These are phyloP conservation scores for Populus tremula DNA, from an alignment of 345 rosid species.

Conservation along the genomic window DNA sequence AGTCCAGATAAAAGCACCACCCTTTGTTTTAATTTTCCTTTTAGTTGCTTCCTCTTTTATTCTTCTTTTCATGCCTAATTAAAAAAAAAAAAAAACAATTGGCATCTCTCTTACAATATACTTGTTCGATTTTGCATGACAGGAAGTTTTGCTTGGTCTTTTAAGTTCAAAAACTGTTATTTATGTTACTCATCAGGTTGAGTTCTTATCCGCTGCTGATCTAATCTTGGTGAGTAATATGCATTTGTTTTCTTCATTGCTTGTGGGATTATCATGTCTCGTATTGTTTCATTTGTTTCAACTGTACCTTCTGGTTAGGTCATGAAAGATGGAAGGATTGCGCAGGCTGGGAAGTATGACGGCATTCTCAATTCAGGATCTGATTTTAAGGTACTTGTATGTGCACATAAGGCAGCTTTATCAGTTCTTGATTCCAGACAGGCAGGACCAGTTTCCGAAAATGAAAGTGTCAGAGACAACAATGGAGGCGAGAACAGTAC, in stretches of 20 bases:
- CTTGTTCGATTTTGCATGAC: constrained; percentile 6
- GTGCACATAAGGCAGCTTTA: constrained; percentile 59
- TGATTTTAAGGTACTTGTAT: constrained; percentile 66
- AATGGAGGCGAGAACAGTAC: too few relatives aligned
- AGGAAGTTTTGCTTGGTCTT: constrained; percentile 59
- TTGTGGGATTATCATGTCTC: not conserved
- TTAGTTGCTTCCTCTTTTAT: too few relatives aligned
- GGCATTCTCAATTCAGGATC: constrained; percentile 59
- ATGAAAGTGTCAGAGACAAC: constrained; percentile 16
- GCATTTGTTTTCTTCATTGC: not conserved
- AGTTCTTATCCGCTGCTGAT: constrained; percentile 65
- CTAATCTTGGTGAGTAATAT: constrained; percentile 50
- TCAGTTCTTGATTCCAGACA: constrained; percentile 47
- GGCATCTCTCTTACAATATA: not conserved
- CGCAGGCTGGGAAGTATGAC: constrained; percentile 66
- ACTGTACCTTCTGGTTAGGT: constrained; percentile 41
- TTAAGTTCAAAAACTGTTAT: constrained; percentile 51
- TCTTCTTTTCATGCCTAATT: not conserved
- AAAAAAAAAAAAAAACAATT: not conserved
- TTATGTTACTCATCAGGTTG: constrained; percentile 66
- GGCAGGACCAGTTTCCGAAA: constrained; percentile 27
- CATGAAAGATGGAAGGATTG: constrained; percentile 73
- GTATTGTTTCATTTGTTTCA: not conserved
- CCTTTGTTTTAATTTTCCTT: not conserved
- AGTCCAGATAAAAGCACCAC: not conserved